Evolutionary conservation across 768 basidiomycete species (phyloP).

Genomic region (Imleria badia): DNA sequence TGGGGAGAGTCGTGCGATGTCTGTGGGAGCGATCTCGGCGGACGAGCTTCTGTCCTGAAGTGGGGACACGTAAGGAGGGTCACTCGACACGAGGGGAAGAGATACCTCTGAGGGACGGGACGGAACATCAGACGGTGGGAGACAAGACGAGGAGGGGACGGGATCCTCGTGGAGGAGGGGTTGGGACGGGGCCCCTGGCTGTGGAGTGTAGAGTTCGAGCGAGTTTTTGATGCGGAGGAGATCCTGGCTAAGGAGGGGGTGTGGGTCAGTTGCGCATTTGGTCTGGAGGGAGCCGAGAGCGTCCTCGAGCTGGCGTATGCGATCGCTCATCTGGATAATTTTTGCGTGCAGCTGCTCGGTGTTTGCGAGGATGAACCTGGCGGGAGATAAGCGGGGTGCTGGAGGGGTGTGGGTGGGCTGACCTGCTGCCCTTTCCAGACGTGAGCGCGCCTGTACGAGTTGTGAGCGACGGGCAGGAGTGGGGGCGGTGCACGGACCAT

Average conservation of each 20-base stretch:
- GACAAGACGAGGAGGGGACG: constrained; percentile 14
- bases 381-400: constrained; percentile 12
- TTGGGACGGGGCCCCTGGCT: constrained; percentile 6
- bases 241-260: constrained; percentile 60
- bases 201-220: constrained; percentile 56
- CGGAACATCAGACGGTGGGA: background rate
- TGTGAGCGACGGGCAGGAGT: background rate
- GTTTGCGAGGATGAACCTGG: constrained; percentile 66
- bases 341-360: constrained; percentile 66
- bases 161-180: constrained; percentile 8
- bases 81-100: background rate
- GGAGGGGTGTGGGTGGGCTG: constrained; percentile 8
- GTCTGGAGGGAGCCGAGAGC: constrained; percentile 49
- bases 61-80: background rate
- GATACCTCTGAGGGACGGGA: constrained; percentile 28
- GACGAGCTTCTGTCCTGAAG: constrained; percentile 27
- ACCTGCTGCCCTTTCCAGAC: constrained; percentile 65
- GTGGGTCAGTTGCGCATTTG: constrained; percentile 39
- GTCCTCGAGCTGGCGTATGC: constrained; percentile 64
- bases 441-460: constrained; percentile 50
- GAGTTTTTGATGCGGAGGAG: constrained; percentile 64
- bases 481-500: constrained; percentile 36
- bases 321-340: constrained; percentile 58
- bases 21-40: constrained; percentile 20
- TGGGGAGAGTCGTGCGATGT: constrained; percentile 25